Conservation (phyloP, 2,329 filamentous ascomycete genomes). For the Talaromyces islandicus region DNA sequence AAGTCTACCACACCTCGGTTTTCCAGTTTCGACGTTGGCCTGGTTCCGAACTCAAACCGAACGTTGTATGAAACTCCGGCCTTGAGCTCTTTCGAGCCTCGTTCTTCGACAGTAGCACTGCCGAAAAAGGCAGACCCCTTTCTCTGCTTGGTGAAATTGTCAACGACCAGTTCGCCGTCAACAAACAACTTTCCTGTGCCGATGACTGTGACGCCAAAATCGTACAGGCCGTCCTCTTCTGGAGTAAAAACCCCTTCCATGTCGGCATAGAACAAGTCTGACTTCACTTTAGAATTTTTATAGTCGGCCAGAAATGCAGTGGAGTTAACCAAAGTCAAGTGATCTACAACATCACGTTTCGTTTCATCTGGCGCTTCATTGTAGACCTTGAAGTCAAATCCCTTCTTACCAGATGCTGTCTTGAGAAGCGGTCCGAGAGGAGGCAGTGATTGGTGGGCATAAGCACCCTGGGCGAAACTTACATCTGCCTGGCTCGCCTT, state of each 20-base stretch:
- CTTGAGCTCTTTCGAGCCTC: constrained; percentile 52
- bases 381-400: constrained; percentile 59
- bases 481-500: constrained; percentile 31
- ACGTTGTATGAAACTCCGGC: constrained; percentile 55
- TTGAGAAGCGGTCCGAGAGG: constrained; percentile 50
- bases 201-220: constrained; percentile 61
- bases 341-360: constrained; percentile 48
- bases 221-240: constrained; percentile 56
- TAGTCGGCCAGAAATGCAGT: constrained; percentile 49
- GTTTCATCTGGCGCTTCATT: constrained; percentile 49
- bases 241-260: constrained; percentile 57
- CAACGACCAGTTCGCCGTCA: constrained; percentile 57
- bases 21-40: constrained; percentile 53
- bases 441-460: constrained; percentile 60
- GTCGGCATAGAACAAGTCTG: constrained; percentile 53
- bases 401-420: constrained; percentile 49
- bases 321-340: constrained; percentile 40
- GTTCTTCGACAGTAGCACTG: constrained; percentile 58
- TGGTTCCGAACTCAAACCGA: constrained; percentile 55
- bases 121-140: constrained; percentile 62
- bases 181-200: constrained; percentile 62
- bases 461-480: constrained; percentile 54
- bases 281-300: constrained; percentile 48
- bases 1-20: constrained; percentile 45
- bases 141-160: constrained; percentile 60